A percentile compares a stretch with the other conserved stretches of the same genome.
phyloP scores from a whole-genome alignment of 2,329 filamentous ascomycete species.

The Cladosporium sp. region DNA sequence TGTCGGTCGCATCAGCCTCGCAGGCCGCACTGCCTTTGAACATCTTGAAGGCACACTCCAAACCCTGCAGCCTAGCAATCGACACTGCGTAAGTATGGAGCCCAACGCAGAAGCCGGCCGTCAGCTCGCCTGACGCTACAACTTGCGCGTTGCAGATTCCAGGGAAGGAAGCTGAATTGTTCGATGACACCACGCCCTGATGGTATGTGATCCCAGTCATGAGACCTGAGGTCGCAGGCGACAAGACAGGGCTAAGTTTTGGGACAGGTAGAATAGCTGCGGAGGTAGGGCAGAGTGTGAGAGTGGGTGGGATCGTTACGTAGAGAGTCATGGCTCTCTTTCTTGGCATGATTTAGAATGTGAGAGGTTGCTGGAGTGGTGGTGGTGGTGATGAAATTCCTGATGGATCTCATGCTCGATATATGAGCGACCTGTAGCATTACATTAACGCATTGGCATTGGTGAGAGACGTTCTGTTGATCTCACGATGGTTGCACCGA shows the following conservation, averaged over 20 bases:
- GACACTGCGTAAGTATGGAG: slow-evolving; percentile 12
- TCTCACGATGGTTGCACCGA: slow-evolving; percentile 9
- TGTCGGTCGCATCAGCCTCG: slow-evolving; percentile 2
- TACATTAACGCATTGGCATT: not conserved
- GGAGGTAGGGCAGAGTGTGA: slow-evolving; percentile 3
- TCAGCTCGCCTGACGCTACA: slow-evolving; percentile 6
- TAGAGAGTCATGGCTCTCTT: slow-evolving; percentile 3
- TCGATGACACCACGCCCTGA: slow-evolving; percentile 6
- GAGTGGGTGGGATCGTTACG: not conserved
- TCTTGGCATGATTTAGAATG: not conserved
- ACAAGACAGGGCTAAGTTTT: not conserved
- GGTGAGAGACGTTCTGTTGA: not conserved
- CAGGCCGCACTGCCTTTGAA: slow-evolving; percentile 10
- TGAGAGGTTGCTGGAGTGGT: not conserved
- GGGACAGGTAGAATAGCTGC: not conserved
- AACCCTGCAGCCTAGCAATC: not conserved
- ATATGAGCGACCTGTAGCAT: not conserved
- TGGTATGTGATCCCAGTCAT: slow-evolving; percentile 10
- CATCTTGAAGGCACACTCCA: slow-evolving; percentile 15
- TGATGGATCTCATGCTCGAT: not conserved
- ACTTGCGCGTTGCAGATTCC: slow-evolving; percentile 6
- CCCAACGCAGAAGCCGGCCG: slow-evolving; percentile 3
- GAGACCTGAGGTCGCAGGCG: not conserved
- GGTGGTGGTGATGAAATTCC: not conserved
- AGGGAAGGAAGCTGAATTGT: not conserved